Percentiles rank a stretch among this genome's conserved stretches.
phyloP scores from a whole-genome alignment of 2,329 filamentous ascomycete genomes.

The Stachybotrys chartarum region DNA sequence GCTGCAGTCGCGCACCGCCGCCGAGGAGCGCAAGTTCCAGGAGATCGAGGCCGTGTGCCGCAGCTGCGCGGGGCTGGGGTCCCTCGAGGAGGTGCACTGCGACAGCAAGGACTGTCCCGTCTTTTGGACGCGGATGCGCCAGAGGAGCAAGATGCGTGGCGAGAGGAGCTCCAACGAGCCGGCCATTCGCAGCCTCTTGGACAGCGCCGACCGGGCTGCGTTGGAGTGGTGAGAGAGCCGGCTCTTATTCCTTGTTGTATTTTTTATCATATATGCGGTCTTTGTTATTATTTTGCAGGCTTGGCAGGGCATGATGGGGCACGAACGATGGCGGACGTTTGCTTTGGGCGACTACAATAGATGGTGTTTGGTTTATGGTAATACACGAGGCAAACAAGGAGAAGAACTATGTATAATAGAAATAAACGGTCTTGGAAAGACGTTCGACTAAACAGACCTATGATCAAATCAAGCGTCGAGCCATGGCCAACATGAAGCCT shows the following conservation, averaged over 20 bases:
- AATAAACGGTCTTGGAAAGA: no score
- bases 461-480: no score
- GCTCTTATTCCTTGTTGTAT: neutral
- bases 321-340: neutral
- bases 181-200: conserved; percentile 22
- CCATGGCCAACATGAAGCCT: no score
- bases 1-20: conserved; percentile 55
- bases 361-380: no score
- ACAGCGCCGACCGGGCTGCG: conserved; percentile 15
- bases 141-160: conserved; percentile 38
- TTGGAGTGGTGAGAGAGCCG: conserved; percentile 24
- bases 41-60: conserved; percentile 69
- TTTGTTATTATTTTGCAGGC: neutral
- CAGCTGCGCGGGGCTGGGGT: conserved; percentile 67
- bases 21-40: conserved; percentile 54
- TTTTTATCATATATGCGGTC: neutral
- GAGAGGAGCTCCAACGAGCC: conserved; percentile 27
- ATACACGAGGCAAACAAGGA: no score
- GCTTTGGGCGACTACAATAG: no score
- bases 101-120: conserved; percentile 90
- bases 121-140: conserved; percentile 72
- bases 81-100: conserved; percentile 72
- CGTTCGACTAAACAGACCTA: no score
- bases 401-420: no score
- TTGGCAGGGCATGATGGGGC: neutral